Base-by-base conservation (phyloP, 2,329 filamentous ascomycete genomes). In the Cercospora canescens region DNA sequence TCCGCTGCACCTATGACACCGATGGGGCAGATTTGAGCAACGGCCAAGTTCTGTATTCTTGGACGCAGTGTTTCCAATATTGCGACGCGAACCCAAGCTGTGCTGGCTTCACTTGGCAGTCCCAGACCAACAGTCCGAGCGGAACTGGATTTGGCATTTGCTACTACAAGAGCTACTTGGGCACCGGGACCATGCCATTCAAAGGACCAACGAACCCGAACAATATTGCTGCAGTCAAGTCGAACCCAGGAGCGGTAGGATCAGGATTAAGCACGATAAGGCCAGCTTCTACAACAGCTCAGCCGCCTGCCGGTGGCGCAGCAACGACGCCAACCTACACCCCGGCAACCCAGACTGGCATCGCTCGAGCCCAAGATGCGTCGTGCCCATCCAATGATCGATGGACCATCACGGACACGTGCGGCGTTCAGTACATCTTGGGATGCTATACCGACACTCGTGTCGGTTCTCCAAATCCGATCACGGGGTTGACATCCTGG, bases 51-150 rank as follows among this genome's bases (percentile, higher is more conserved):
- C 24, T 55, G 52, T 14, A 55, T 32, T 55, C 52, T 4, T 55
- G 30, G 12, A 32, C 52, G 14, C 37, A 61, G 24, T 61, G 59
- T 41, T 61, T 61, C 28, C 7, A 18, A 1, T 24, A 30, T 34
- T 61, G 59, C 18, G 59, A 61, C 12, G 39, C 39, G 14, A 52
- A 28, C 21, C 21, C 37, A 7, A n/a, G 9, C 21, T 61, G 59
- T 28, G 39, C 18, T 21, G 59, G 37, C n/a, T 61, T 54, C 30
- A 61, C 59, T 54, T 61, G 59, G 59, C 37, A 30, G 24, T 39
- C 37, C 3, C 24, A 50, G 16, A 54, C 45, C 21, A 41, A 26
- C 18, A 41, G 28, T 4, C 24, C 18, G 9, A 54, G 34, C 18
- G 59, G 45, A 8, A 34, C 59, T 52, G 45, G 59, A 30, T n/a